These are phyloP conservation scores for Fonsecaea pugnacius DNA, from an alignment of 2,329 filamentous ascomycete species.

Conservation along the genomic window DNA sequence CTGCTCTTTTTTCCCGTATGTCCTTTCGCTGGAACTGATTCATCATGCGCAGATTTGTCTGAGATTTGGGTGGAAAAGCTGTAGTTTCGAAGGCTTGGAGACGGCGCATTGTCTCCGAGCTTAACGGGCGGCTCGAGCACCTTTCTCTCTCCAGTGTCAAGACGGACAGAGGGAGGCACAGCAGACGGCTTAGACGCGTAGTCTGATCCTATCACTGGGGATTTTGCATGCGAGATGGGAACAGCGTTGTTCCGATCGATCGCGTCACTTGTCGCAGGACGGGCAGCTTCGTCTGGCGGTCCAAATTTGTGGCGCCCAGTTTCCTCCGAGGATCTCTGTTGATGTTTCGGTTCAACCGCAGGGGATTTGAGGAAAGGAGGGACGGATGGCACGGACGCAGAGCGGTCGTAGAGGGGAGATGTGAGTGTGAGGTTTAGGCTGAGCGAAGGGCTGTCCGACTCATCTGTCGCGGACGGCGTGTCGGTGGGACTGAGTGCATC, in stretches of 20 bases:
- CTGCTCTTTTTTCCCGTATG: slow-evolving; percentile 53
- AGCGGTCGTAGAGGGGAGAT: slow-evolving; percentile 25
- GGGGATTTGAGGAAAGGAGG: slow-evolving; percentile 9
- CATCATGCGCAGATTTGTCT: slow-evolving; percentile 25
- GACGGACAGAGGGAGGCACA: slow-evolving; percentile 8
- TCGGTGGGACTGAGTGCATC: slow-evolving; percentile 31
- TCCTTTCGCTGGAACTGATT: slow-evolving; percentile 38
- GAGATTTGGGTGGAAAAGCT: slow-evolving; percentile 22
- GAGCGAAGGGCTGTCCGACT: slow-evolving; percentile 33
- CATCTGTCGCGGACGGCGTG: slow-evolving; percentile 27
- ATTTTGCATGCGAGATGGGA: not conserved
- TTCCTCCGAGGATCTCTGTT: slow-evolving; percentile 33
- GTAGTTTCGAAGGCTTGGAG: slow-evolving; percentile 29
- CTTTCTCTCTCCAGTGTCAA: slow-evolving; percentile 16
- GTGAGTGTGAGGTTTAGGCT: slow-evolving; percentile 26
- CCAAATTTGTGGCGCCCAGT: slow-evolving; percentile 23
- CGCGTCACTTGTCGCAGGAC: slow-evolving; percentile 34
- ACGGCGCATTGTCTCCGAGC: slow-evolving; percentile 23
- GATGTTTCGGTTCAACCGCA: slow-evolving; percentile 11
- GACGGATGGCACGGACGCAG: slow-evolving; percentile 14
- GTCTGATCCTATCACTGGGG: slow-evolving; percentile 5
- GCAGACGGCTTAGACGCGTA: slow-evolving; percentile 17
- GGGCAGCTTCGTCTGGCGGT: slow-evolving; percentile 26
- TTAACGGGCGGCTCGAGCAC: slow-evolving; percentile 22
- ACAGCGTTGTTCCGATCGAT: slow-evolving; percentile 16